These are phyloP conservation scores for Kodamaea laetipori DNA, from an alignment of 805 yeast species.

Conservation along the genomic window DNA sequence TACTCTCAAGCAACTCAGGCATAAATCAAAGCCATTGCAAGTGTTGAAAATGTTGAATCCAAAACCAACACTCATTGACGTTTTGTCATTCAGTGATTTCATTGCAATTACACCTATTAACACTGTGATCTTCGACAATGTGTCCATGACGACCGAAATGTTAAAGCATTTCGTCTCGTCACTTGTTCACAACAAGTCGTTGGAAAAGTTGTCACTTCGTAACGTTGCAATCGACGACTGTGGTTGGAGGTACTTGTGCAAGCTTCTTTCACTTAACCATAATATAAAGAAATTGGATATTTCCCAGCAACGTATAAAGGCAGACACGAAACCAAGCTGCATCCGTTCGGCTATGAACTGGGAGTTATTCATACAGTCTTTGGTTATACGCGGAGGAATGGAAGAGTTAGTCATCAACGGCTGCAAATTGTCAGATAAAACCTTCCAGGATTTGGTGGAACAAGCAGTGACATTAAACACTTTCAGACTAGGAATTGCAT, in stretches of 20 bases:
- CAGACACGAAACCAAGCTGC: conserved; percentile 40
- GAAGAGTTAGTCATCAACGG: conserved; percentile 62
- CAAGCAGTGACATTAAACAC: conserved; percentile 46
- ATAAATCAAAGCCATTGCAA: conserved; percentile 52
- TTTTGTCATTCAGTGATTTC: conserved; percentile 58
- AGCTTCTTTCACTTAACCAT: conserved; percentile 45
- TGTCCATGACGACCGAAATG: conserved; percentile 56
- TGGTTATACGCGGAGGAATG: conserved; percentile 51
- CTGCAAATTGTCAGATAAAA: conserved; percentile 47
- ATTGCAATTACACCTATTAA: conserved; percentile 56
- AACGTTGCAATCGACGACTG: conserved; percentile 54
- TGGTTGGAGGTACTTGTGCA: conserved; percentile 56
- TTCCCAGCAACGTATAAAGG: conserved; percentile 56
- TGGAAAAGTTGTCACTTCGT: conserved; percentile 56
- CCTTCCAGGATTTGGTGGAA: conserved; percentile 43
- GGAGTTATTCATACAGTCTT: conserved; percentile 47
- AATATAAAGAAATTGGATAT: conserved; percentile 53
- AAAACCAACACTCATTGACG: conserved; percentile 58
- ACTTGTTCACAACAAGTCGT: conserved; percentile 41
- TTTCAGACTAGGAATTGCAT: conserved; percentile 55
- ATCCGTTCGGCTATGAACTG: conserved; percentile 55
- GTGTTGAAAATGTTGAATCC: conserved; percentile 60
- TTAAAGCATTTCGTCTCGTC: conserved; percentile 50
- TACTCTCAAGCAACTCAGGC: conserved; percentile 53
- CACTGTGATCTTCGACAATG: conserved; percentile 60